These are phyloP conservation scores for Pyrenula aspistea DNA, from an alignment of 495 filamentous ascomycete species.

Conservation along the genomic window DNA sequence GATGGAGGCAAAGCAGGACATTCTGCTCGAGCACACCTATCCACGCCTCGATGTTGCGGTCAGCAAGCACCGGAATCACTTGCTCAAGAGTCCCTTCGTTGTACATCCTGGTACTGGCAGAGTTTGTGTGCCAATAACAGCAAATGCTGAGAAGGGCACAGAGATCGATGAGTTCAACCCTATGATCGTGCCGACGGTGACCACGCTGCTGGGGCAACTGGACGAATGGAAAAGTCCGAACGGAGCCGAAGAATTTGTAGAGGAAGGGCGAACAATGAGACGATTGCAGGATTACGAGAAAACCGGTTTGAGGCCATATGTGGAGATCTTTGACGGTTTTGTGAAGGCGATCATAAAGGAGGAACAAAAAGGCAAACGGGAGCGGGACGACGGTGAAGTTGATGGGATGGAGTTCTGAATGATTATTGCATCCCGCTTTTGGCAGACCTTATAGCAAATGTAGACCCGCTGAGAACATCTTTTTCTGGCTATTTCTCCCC, in stretches of 20 bases:
- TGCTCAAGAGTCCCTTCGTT: constrained; percentile 92
- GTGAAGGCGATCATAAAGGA: constrained; percentile 69
- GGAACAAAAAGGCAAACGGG: constrained; percentile 62
- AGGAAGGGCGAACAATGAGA: constrained; percentile 27
- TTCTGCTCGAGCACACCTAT: constrained; percentile 94
- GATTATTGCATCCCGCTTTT: too few relatives aligned
- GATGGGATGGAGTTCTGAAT: constrained; percentile 41
- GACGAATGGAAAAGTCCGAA: constrained; percentile 50
- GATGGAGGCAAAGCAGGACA: constrained; percentile 83
- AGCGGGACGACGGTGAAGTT: constrained; percentile 48
- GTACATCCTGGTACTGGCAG: constrained; percentile 89
- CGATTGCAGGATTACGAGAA: constrained; percentile 85
- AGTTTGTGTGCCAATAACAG: constrained; percentile 90
- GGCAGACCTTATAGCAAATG: too few relatives aligned
- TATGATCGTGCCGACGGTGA: constrained; percentile 74
- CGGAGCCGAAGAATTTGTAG: constrained; percentile 18
- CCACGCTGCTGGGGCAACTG: constrained; percentile 65
- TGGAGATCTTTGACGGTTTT: constrained; percentile 78
- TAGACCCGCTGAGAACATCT: too few relatives aligned
- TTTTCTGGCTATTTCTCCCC: too few relatives aligned
- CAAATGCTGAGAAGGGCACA: constrained; percentile 34
- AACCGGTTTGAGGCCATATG: constrained; percentile 84
- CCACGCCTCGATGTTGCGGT: constrained; percentile 95
- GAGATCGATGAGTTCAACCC: constrained; percentile 58
- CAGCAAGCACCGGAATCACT: constrained; percentile 92